Conservation (phyloP, 2,329 filamentous ascomycete genomes). For the Huntiella moniliformis region DNA sequence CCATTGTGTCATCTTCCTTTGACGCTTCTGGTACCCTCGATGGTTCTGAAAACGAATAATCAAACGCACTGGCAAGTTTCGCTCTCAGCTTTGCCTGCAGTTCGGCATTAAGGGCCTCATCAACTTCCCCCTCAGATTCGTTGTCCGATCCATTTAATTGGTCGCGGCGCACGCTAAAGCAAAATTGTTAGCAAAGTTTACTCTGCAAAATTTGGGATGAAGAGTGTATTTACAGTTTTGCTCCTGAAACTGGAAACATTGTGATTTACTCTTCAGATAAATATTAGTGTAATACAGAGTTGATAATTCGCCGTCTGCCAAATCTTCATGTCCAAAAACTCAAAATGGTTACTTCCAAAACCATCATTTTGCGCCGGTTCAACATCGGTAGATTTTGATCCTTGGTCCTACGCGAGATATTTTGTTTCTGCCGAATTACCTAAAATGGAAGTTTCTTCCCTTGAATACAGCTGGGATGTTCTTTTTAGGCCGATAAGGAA, state of each 20-base stretch:
- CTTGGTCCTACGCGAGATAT: neutral
- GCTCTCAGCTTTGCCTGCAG: slow-evolving; percentile 10
- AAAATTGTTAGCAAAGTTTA: slow-evolving; percentile 2
- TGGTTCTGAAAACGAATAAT: slow-evolving; percentile 2
- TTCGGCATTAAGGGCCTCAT: slow-evolving; percentile 4
- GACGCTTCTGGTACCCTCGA: slow-evolving; percentile 4
- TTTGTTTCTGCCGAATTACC: no score
- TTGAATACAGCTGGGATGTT: neutral
- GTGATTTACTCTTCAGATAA: slow-evolving; percentile 2
- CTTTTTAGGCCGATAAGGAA: neutral
- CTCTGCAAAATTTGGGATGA: neutral
- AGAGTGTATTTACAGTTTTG: slow-evolving; percentile 27
- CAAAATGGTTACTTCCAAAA: no score
- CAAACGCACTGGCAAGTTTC: slow-evolving; percentile 12
- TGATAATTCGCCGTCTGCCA: neutral
- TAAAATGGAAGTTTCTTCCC: no score
- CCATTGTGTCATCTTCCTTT: slow-evolving; percentile 13
- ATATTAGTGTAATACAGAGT: neutral
- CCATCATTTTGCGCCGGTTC: slow-evolving; percentile 1
- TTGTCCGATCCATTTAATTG: slow-evolving; percentile 27
- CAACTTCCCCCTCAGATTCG: slow-evolving; percentile 14
- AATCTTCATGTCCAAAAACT: neutral
- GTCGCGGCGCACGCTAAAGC: slow-evolving; percentile 32
- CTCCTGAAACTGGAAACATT: slow-evolving; percentile 34
- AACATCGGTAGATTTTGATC: neutral